These are phyloP conservation scores for Mycosphaerelloides madeirae DNA, from an alignment of 2,329 filamentous ascomycete genomes.

Conservation along the genomic window DNA sequence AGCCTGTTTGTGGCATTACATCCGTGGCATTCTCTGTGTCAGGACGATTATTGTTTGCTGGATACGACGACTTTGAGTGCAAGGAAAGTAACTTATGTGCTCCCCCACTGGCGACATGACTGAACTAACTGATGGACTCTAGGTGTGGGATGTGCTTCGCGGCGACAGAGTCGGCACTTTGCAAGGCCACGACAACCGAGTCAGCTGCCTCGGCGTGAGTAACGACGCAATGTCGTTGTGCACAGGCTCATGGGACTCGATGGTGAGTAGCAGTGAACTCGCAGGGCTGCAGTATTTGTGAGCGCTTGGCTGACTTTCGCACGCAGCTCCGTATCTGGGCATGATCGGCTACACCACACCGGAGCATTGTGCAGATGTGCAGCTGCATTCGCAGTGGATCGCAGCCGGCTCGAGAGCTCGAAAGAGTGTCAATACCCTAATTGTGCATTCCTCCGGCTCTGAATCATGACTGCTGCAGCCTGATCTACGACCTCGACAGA, in stretches of 20 bases:
- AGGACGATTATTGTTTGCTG: constrained; percentile 87
- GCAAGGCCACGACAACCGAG: constrained; percentile 95
- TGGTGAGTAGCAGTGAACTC: constrained; percentile 59
- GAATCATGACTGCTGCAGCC: no score
- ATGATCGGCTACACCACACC: constrained; percentile 28
- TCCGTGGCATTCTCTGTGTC: constrained; percentile 98
- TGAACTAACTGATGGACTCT: constrained; percentile 8
- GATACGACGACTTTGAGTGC: constrained; percentile 99
- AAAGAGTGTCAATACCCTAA: background rate
- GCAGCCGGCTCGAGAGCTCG: background rate
- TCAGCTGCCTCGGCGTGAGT: constrained; percentile 97
- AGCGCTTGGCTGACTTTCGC: constrained; percentile 8
- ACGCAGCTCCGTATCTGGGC: constrained; percentile 50
- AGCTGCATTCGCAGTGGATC: background rate
- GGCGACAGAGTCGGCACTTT: constrained; percentile 96
- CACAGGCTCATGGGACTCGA: constrained; percentile 98
- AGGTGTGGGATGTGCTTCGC: constrained; percentile 97
- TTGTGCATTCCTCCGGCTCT: no score
- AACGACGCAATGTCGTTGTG: constrained; percentile 99
- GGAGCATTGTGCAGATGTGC: constrained; percentile 1
- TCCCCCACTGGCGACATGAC: background rate
- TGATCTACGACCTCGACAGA: constrained; percentile 6
- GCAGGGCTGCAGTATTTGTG: background rate
- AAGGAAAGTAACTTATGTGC: constrained; percentile 60
- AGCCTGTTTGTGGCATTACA: constrained; percentile 95